Base-by-base conservation (phyloP, 345 rosid species). In the Bruguiera parviflora region DNA sequence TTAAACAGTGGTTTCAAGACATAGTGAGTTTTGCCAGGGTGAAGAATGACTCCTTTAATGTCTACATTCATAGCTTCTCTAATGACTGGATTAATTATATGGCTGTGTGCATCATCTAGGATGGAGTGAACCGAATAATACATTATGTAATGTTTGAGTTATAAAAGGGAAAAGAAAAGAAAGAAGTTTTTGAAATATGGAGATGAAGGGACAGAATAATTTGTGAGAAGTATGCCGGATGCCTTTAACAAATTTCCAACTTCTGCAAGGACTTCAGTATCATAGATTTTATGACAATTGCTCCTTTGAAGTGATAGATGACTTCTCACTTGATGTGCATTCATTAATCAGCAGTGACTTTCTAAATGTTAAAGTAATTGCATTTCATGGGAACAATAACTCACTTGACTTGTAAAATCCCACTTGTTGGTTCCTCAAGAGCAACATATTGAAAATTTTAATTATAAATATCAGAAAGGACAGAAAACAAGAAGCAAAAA, bases 21-120 rank as follows among this genome's bases (percentile, higher is more conserved):
- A 71, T 89, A 91, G 96, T 91, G 98, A 63, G 97, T 97, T 91
- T 94, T 96, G 69, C 88, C 97, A 71, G 89, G 87, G 70, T 91
- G 69, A 74, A 94, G 65, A 74, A 91, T 86, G 31, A 96, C 90
- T 84, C 90, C 97, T 79, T 81, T 86, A 46, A 94, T 77, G 80
- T 87, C 87, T 47, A 91, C 88, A 53, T 91, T 95, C 87, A 94
- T 91, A 62, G 97, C 97, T 67, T 95, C 96, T 55, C 97, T 83
- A 67, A 94, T 79, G 63, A 94, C 83, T 53, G 96, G 96, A 82
- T 94, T 90, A 61, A 89, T 77, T 60, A 94, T 76, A 78, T 91
- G 89, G 83, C 56, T 87, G 78, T 92, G 92, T 37, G 98, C 96
- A 70, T 84, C 83, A 64, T 85, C 97, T 35, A 89, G 86, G 96